These are phyloP conservation scores for Gonapodya sp. DNA, from an alignment of 192 early-diverging fungal species.

Conservation along the genomic window DNA sequence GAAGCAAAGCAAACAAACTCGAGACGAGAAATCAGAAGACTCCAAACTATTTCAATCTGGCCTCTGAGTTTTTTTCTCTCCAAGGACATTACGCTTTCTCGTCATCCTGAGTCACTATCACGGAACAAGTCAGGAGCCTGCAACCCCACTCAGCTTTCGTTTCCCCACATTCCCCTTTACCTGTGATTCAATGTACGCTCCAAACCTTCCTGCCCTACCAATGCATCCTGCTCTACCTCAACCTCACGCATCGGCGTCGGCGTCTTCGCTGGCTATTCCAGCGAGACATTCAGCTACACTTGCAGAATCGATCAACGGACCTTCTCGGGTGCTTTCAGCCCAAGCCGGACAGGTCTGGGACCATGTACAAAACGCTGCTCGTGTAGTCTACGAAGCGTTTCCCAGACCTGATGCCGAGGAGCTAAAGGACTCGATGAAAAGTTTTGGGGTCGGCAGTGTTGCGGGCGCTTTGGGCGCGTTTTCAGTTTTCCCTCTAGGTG, in stretches of 20 bases:
- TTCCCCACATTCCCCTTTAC: neutral
- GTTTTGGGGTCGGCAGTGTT: slow-evolving; percentile 74
- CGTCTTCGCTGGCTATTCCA: neutral
- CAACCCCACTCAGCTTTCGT: neutral
- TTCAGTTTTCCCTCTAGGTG: slow-evolving; percentile 84
- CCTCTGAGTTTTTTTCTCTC: no score
- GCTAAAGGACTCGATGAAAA: slow-evolving; percentile 47
- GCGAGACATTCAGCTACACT: neutral
- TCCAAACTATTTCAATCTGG: no score
- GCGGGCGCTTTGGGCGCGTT: slow-evolving; percentile 91
- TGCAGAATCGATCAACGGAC: neutral
- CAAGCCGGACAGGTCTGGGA: neutral
- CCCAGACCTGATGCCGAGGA: slow-evolving; percentile 19
- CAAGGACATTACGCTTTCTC: no score
- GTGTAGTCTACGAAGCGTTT: neutral
- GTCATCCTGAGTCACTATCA: no score
- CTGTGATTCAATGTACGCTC: neutral
- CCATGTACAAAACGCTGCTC: neutral
- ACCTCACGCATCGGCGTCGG: neutral
- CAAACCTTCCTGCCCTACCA: neutral
- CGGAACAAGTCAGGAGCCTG: no score
- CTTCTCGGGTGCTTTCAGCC: neutral
- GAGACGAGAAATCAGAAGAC: no score
- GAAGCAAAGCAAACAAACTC: no score
- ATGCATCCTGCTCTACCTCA: neutral